Evolutionary conservation across 306 rosid species (phyloP).

Genomic region (Trifolium subterraneum): DNA sequence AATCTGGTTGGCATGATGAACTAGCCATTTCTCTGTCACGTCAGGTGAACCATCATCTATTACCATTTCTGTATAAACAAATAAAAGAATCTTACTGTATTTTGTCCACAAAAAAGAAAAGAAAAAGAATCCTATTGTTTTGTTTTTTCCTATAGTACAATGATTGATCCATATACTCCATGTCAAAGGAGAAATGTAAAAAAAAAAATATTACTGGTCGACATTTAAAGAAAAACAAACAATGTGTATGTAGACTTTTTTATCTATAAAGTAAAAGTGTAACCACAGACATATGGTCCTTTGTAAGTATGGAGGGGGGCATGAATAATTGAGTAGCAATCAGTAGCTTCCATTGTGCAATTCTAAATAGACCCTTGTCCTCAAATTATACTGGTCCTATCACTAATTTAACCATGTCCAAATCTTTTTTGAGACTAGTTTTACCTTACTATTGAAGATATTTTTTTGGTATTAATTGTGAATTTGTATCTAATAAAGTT

Average conservation of each 20-base stretch:
- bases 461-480: too few species aligned
- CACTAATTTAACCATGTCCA: too few species aligned
- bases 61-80: background rate
- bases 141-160: constrained; percentile 18
- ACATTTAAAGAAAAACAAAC: background rate
- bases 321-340: constrained; percentile 35
- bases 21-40: background rate
- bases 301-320: constrained; percentile 34
- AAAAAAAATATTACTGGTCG: constrained; percentile 17
- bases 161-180: background rate
- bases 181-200: background rate
- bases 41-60: background rate
- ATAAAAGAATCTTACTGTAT: constrained; percentile 4
- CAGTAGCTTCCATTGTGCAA: constrained; percentile 43
- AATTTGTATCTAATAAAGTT: too few species aligned
- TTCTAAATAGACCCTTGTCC: background rate
- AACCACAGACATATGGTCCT: constrained; percentile 57
- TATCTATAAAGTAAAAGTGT: constrained; percentile 34
- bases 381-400: background rate
- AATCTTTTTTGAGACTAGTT: too few species aligned
- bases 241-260: background rate
- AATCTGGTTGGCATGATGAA: background rate
- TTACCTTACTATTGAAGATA: too few species aligned
- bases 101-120: background rate
- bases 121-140: background rate